phyloP scores from a whole-genome alignment of 2,329 filamentous ascomycete species.

The Trichoderma arundinaceum region DNA sequence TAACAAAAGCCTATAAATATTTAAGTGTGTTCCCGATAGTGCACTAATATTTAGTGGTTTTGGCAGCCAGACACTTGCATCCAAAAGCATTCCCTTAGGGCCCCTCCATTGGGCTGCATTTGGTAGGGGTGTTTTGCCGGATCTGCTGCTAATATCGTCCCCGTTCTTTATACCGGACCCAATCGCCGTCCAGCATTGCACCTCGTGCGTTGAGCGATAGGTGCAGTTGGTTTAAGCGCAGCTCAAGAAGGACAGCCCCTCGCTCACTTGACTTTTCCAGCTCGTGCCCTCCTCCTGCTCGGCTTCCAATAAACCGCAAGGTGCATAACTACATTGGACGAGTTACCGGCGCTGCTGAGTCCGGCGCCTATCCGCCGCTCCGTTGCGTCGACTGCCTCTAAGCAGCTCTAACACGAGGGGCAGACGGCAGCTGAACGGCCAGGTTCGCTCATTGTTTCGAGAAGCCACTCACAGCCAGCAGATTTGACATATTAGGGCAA shows the following conservation, averaged over 20 bases:
- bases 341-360: background rate
- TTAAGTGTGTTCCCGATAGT: background rate
- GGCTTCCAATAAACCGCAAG: background rate
- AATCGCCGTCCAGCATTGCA: conserved; percentile 40
- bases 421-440: too few species aligned
- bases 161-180: conserved; percentile 34
- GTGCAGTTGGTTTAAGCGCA: conserved; percentile 31
- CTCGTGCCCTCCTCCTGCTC: conserved; percentile 2
- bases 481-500: too few species aligned
- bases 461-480: too few species aligned
- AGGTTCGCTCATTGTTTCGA: too few species aligned
- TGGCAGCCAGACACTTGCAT: background rate
- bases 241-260: background rate
- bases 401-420: background rate
- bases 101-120: conserved; percentile 28
- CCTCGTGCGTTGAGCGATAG: conserved; percentile 45
- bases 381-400: background rate
- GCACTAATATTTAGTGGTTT: background rate
- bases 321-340: background rate
- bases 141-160: conserved; percentile 29
- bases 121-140: conserved; percentile 24
- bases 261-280: background rate
- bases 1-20: accelerated
- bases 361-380: too few species aligned
- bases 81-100: conserved; percentile 19